A percentile compares a stretch with the other conserved stretches of the same genome.
phyloP scores from a whole-genome alignment of 768 basidiomycete species.

The Pisolithus marmoratus region DNA sequence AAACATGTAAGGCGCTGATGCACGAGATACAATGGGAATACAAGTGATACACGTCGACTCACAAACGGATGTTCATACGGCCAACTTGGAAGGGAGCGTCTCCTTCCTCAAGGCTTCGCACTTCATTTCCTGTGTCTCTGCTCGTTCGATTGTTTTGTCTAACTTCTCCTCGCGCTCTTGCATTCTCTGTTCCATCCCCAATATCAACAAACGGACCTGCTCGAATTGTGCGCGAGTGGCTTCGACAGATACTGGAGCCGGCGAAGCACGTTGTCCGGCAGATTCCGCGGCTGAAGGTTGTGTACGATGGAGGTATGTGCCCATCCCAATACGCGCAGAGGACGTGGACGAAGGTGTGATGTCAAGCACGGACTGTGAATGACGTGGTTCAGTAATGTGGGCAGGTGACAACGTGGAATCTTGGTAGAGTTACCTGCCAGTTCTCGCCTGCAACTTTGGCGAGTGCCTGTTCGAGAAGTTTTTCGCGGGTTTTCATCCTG shows the following conservation, averaged over 20 bases:
- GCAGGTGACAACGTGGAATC: neutral
- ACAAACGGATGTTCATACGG: slow-evolving; percentile 7
- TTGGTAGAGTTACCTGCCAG: slow-evolving; percentile 58
- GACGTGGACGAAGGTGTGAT: slow-evolving; percentile 28
- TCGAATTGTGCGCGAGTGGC: slow-evolving; percentile 57
- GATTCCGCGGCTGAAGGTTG: slow-evolving; percentile 16
- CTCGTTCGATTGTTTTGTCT: slow-evolving; percentile 51
- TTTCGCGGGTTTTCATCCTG: slow-evolving; percentile 65
- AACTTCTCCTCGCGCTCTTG: slow-evolving; percentile 59
- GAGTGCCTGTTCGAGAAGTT: slow-evolving; percentile 69
- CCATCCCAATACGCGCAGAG: slow-evolving; percentile 21
- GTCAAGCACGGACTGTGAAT: slow-evolving; percentile 29
- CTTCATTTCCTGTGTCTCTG: slow-evolving; percentile 50
- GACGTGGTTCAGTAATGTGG: neutral
- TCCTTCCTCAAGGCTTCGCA: slow-evolving; percentile 48
- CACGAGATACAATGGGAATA: neutral
- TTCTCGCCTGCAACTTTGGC: slow-evolving; percentile 69
- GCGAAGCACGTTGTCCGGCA: slow-evolving; percentile 7
- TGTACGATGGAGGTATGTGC: slow-evolving; percentile 21
- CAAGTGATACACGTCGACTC: slow-evolving; percentile 7
- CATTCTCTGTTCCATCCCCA: slow-evolving; percentile 73
- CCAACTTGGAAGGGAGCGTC: slow-evolving; percentile 18
- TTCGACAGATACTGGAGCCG: slow-evolving; percentile 27
- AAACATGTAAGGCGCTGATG: neutral
- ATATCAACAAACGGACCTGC: slow-evolving; percentile 58